These are phyloP conservation scores for Cyclostephanos tholiformis DNA, from an alignment of 108 stramenopile genomes.

Conservation along the genomic window DNA sequence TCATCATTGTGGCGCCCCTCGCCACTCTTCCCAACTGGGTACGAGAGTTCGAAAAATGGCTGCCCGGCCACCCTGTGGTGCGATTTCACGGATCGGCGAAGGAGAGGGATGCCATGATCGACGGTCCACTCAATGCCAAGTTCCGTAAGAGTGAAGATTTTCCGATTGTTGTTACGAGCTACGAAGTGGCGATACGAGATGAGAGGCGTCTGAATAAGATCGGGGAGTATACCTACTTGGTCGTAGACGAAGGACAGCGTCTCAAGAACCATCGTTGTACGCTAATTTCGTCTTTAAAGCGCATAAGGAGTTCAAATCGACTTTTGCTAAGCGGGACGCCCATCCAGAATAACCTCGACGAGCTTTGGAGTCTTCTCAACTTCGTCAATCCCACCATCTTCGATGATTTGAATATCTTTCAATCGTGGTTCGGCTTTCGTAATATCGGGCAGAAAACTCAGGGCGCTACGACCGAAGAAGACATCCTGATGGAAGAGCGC, in stretches of 20 bases:
- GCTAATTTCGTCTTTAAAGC: constrained; percentile 89
- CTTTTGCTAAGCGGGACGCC: constrained; percentile 97
- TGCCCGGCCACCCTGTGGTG: constrained; percentile 83
- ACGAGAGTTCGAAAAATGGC: constrained; percentile 96
- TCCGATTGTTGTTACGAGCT: constrained; percentile 94
- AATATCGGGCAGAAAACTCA: constrained; percentile 93
- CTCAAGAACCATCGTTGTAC: constrained; percentile 97
- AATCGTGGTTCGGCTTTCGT: constrained; percentile 97
- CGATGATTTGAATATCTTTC: constrained; percentile 95
- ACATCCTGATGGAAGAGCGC: constrained; percentile 86
- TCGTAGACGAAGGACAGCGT: constrained; percentile 99
- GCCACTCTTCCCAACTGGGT: constrained; percentile 99
- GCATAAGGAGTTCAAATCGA: constrained; percentile 81
- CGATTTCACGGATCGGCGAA: constrained; percentile 93
- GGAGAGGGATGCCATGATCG: constrained; percentile 81
- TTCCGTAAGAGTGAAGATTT: constrained; percentile 66
- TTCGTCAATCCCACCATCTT: constrained; percentile 99
- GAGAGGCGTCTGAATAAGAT: constrained; percentile 72
- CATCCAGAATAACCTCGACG: constrained; percentile 87
- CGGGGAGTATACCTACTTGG: constrained; percentile 84
- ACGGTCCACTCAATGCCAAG: constrained; percentile 71
- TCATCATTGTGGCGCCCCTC: constrained; percentile 94
- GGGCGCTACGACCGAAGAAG: constrained; percentile 87
- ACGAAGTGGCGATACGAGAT: constrained; percentile 93
- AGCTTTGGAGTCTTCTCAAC: constrained; percentile 98